Percentiles rank a stretch among this genome's conserved stretches.
phyloP scores from a whole-genome alignment of 495 filamentous ascomycete genomes.

The Rhizodiscina lignyota region DNA sequence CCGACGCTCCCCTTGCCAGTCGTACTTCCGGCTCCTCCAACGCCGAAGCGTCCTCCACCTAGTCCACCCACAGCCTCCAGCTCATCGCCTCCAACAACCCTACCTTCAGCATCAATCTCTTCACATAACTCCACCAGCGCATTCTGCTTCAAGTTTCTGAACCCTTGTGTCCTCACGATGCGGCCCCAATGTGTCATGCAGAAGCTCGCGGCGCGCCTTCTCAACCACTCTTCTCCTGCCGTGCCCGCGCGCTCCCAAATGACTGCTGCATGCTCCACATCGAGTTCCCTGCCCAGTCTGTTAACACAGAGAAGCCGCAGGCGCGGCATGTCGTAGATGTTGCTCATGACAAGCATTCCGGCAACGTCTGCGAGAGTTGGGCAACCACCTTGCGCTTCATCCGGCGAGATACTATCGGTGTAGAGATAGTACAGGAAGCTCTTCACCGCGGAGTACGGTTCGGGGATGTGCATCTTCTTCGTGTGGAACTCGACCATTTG shows the following conservation, averaged over 20 bases:
- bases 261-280: conserved; percentile 85
- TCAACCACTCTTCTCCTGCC: conserved; percentile 84
- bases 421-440: conserved; percentile 94
- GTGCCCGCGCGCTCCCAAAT: conserved; percentile 88
- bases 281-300: conserved; percentile 71
- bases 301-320: conserved; percentile 81
- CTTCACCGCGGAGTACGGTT: conserved; percentile 85
- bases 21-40: too few species aligned
- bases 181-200: conserved; percentile 91
- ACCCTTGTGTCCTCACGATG: conserved; percentile 74
- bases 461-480: conserved; percentile 92
- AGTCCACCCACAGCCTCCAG: conserved; percentile 62
- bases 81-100: conserved; percentile 71
- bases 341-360: conserved; percentile 92
- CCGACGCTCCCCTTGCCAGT: too few species aligned
- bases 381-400: conserved; percentile 31
- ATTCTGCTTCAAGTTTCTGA: conserved; percentile 56
- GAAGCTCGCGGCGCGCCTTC: conserved; percentile 69
- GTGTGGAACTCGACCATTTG: conserved; percentile 96
- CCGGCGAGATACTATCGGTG: conserved; percentile 71
- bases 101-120: conserved; percentile 77
- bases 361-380: conserved; percentile 70
- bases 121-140: conserved; percentile 83
- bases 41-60: conserved; percentile 40
- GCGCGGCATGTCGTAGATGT: conserved; percentile 90